Evolutionary conservation across 306 rosid genomes (phyloP), one percentile per base, ranked within the genome.

Genomic region (Acacia melanoxylon): DNA sequence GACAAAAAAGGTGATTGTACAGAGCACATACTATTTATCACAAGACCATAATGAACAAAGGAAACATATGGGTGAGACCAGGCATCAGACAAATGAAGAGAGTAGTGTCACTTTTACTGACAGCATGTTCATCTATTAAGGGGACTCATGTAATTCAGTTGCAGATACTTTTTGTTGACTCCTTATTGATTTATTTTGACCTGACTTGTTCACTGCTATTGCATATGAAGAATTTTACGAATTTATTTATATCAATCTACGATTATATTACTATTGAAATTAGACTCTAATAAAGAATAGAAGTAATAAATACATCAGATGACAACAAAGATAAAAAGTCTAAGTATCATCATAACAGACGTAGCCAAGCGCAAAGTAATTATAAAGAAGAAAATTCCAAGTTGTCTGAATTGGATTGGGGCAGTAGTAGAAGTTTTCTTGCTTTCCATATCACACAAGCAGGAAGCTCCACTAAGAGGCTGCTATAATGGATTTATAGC

Each of bases 11-110:
- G 44, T 46, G 74, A 17, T 61, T 40, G 7, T 17, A 35, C n/a
- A 14, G 61, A 76, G 71, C 85, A 68, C 42, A 68, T 56, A 45
- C 19, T 46, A 68, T 67, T 48, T 74, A 19, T 46, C n/a, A 82
- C 48, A 41, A 48, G 58, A 68, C 70, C 77, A 56, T 14, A 52
- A 68, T 8, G 25, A 68, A 68, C 46, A 52, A 75, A 67, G 42
- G n/a, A 73, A 48, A 76, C 51, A 10, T 0, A 67, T 14, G 75
- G 70, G 42, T 20, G 59, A 67, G 49, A 75, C 41, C 17, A 52
- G 7, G 76, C 41, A 20, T 54, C 49, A 27, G 12, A 35, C 58
- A 81, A 66, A 66, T 20, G 13, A 54, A 8, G 25, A 52, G 59
- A 6, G 62, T 17, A 8, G 62, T 19, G 9, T 54, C 61, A 20